phyloP scores from a whole-genome alignment of 768 basidiomycete species.

The Suillus decipiens region DNA sequence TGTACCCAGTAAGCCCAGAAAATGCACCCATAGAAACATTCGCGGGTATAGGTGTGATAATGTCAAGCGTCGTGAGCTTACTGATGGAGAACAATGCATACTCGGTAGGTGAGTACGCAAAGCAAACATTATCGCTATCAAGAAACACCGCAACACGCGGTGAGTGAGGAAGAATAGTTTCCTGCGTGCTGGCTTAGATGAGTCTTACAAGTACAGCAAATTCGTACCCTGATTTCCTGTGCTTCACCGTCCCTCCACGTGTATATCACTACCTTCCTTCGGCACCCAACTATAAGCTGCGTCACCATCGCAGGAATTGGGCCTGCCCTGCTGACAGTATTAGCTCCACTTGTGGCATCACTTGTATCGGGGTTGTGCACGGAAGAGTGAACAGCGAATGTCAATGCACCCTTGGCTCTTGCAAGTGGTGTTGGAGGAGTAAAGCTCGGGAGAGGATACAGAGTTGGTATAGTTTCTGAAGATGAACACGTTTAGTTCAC shows the following conservation, averaged over 20 bases:
- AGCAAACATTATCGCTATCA: conserved; percentile 57
- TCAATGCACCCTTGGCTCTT: conserved; percentile 80
- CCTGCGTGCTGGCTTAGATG: conserved; percentile 46
- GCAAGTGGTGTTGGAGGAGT: conserved; percentile 68
- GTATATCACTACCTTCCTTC: conserved; percentile 82
- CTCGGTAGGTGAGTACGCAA: conserved; percentile 75
- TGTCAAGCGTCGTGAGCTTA: conserved; percentile 56
- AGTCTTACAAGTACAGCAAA: background rate
- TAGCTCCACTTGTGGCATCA: conserved; percentile 20
- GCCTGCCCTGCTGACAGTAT: conserved; percentile 29
- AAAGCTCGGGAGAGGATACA: conserved; percentile 76
- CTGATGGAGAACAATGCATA: conserved; percentile 70
- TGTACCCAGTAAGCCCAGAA: conserved; percentile 80
- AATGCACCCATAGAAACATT: conserved; percentile 67
- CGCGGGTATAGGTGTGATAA: conserved; percentile 46
- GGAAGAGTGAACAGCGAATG: conserved; percentile 73
- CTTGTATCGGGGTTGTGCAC: conserved; percentile 46
- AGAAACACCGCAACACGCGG: conserved; percentile 84
- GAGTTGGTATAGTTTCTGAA: conserved; percentile 69
- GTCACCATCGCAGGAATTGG: conserved; percentile 72
- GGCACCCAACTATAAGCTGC: conserved; percentile 80
- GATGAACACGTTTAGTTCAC: conserved; percentile 5
- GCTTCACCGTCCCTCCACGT: conserved; percentile 85
- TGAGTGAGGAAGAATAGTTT: conserved; percentile 83
- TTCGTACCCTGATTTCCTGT: conserved; percentile 64